Evolutionary conservation across 768 basidiomycete genomes (phyloP), one percentile per base, ranked within the genome.

Genomic region (Galerina marginata): DNA sequence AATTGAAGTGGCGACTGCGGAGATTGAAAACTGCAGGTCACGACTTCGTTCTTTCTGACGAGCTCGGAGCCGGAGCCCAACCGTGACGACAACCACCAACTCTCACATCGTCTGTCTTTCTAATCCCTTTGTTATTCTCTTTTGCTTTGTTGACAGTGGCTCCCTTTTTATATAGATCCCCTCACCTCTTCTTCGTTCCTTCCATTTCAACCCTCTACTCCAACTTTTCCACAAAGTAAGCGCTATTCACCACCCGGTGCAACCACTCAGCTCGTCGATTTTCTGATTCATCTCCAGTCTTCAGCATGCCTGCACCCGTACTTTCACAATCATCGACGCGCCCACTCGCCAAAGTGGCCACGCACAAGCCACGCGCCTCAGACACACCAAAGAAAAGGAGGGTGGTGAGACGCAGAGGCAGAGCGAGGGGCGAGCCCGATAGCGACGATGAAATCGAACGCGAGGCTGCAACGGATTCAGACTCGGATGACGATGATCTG

Each of bases 391-490:
- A 77, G 75, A 82, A 81, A 70, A 78, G 75, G 62, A 75, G 80
- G 63, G 67, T 81, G 49, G 78, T 82, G 45, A 84, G 85, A 69
- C 83, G 91, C 59, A 79, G 91, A 66, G 89, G 89, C 38, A 81
- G 89, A 67, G 88, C 78, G 3, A 81, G 78, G 65, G 79, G 79
- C 57, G 81, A 75, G 38, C 77, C 87, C 33, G 88, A 85, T 54
- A 92, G 90, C 63, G 92, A 93, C 67, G 91, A 92, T 29, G 91
- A 92, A 72, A 80, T 93, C 54, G 84, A 84, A 76, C 82, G 92
- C 60, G 91, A 90, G 74, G 80, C 78, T 6, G 84, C 79, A 64
- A 86, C 90, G 20, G 90, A 91, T 73, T 88, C 90, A 9, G 90
- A 90, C 58, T 87, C 86, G 47, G 85, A 84, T 48, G 83, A 84